Evolutionary conservation across 148 eudicot genomes (phyloP).

Genomic region (Arctostaphylos glauca): DNA sequence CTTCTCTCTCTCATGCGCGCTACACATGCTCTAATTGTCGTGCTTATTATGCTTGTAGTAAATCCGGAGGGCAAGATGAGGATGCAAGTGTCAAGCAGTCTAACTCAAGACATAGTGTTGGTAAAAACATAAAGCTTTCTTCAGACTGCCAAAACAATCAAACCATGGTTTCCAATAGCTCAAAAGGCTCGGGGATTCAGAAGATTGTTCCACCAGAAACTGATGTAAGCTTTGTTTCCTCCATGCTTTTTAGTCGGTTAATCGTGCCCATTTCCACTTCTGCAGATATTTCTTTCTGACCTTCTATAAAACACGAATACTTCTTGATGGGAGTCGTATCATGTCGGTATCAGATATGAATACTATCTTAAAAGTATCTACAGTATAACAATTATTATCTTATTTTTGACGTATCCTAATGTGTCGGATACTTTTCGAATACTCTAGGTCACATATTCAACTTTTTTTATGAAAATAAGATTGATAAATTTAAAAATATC

Average conservation of each 20-base stretch:
- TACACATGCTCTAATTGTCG: not conserved
- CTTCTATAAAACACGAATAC: not conserved
- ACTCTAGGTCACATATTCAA: too few species aligned
- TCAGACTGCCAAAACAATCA: constrained; percentile 12
- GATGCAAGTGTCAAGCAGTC: constrained; percentile 19
- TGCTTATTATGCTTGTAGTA: constrained; percentile 23
- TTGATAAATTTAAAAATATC: too few species aligned
- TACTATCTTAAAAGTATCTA: too few species aligned
- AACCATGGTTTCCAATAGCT: constrained; percentile 11
- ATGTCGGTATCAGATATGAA: too few species aligned
- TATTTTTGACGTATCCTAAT: too few species aligned
- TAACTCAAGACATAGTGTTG: constrained; percentile 14
- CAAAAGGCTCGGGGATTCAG: constrained; percentile 18
- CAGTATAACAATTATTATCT: too few species aligned
- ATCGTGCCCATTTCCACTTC: not conserved
- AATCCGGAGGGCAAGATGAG: constrained; percentile 19
- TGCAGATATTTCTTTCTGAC: not conserved
- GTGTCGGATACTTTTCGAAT: too few species aligned
- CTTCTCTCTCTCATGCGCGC: not conserved
- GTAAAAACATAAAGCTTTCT: not conserved
- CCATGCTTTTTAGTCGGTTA: not conserved
- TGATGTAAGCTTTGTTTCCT: constrained; percentile 24
- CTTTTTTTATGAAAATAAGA: too few species aligned
- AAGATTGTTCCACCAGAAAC: constrained; percentile 33
- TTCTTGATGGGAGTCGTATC: too few species aligned